phyloP scores from a whole-genome alignment of 2,329 filamentous ascomycete genomes.

The Fusarium circinatum region DNA sequence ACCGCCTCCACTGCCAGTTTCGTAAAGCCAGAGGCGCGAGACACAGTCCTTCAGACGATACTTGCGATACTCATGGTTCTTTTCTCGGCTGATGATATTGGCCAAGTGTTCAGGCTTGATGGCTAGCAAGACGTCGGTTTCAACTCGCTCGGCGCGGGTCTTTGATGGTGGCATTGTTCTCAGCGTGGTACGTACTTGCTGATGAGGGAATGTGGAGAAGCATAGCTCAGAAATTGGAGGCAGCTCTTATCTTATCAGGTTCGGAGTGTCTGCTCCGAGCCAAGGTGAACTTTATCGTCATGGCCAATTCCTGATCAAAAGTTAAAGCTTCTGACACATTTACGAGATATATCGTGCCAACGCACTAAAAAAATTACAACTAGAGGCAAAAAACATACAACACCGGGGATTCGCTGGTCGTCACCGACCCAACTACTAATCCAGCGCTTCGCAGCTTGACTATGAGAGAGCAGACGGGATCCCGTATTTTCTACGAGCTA shows the following conservation, averaged over 20 bases:
- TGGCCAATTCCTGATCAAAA: no score
- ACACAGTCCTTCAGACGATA: constrained; percentile 40
- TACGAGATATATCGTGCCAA: background rate
- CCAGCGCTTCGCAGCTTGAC: constrained; percentile 8
- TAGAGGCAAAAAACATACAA: background rate
- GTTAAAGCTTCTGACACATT: background rate
- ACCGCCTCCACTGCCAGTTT: constrained; percentile 26
- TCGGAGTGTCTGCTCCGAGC: no score
- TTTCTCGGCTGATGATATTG: constrained; percentile 36
- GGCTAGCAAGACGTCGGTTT: constrained; percentile 36
- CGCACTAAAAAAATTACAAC: no score
- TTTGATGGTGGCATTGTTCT: background rate
- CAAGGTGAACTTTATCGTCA: background rate
- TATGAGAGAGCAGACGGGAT: constrained; percentile 11
- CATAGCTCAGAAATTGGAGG: no score
- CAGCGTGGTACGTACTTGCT: background rate
- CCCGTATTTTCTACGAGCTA: constrained; percentile 7
- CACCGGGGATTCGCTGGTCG: constrained; percentile 11
- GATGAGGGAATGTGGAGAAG: background rate
- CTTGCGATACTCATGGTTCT: constrained; percentile 45
- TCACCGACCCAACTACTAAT: constrained; percentile 11
- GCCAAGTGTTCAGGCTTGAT: constrained; percentile 36
- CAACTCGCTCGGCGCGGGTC: background rate
- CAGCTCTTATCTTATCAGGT: background rate
- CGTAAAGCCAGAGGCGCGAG: constrained; percentile 43